These are phyloP conservation scores for Whalleya microplaca DNA, from an alignment of 2,329 filamentous ascomycete genomes.

Conservation along the genomic window DNA sequence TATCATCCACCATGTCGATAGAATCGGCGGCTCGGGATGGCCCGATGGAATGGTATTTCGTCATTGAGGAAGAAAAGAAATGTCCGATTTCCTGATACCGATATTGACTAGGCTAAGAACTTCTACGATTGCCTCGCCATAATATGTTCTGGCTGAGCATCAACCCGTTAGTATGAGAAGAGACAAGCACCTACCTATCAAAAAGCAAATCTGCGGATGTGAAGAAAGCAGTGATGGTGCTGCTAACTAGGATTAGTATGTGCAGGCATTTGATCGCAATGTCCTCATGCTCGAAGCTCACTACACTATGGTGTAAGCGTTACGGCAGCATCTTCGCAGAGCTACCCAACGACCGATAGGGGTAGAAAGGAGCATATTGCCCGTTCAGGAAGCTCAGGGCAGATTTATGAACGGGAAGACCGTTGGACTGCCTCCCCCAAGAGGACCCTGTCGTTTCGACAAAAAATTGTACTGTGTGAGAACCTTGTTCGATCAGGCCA, in stretches of 20 bases:
- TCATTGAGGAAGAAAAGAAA: conserved; percentile 20
- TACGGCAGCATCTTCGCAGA: not conserved
- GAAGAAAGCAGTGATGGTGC: not conserved
- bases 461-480: conserved; percentile 23
- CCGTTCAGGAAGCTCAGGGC: conserved; percentile 27
- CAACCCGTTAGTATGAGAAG: no score
- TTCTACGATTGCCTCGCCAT: not conserved
- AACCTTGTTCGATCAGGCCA: conserved; percentile 27
- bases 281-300: not conserved
- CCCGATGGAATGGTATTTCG: not conserved
- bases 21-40: conserved; percentile 12
- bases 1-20: not conserved
- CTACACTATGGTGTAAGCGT: not conserved
- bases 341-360: not conserved
- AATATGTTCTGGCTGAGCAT: no score
- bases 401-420: conserved; percentile 16
- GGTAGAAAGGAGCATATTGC: conserved; percentile 26
- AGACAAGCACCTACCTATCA: not conserved
- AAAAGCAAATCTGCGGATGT: not conserved
- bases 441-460: conserved; percentile 14
- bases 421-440: conserved; percentile 24
- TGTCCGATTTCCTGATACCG: conserved; percentile 13
- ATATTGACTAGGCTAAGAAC: not conserved
- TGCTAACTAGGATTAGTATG: not conserved
- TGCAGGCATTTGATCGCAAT: not conserved